Evolutionary conservation across 345 rosid species (phyloP), one percentile per base, ranked within the genome.

Genomic region (Melaleuca alternifolia): DNA sequence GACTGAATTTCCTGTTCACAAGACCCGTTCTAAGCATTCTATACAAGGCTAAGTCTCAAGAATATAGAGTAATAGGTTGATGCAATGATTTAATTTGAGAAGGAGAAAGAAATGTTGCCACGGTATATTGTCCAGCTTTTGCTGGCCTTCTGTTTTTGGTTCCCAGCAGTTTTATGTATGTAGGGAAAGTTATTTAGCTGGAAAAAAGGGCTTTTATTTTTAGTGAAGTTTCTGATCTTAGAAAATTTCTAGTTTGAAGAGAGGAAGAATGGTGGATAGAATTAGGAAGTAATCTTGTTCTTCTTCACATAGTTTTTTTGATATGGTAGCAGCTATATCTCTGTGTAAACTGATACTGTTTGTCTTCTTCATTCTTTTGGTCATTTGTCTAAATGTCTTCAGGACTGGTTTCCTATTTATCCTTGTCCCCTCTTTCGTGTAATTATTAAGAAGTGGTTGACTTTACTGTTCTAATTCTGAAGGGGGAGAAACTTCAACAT

Each of bases 401-500:
- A 71, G 81, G 76, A 44, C 62, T 26, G 50, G 56, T 37, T 61
- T 71, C 79, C 79, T 71, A 52, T 82, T 28, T 41, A 44, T 37
- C 50, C 52, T 53, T 82, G 18, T 76, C 85, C 46, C 23, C 26
- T 59, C 14, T 85, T 56, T 37, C 56, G 28, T 82, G 51, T 87
- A 85, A 51, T 87, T 85, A 75, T 48, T 85, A 7, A 52, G 50
- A 20, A 53, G 86, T 28, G 79, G 59, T 44, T 85, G 51, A 86
- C 85, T 82, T 33, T 86, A 85, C 81, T 5, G 2, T 87, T 84
- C 86, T 87, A 77, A 88, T 84, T 87, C 91, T 87, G 86, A 93
- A 98, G 99, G 99, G 92, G 84, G 99, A 93, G 88, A 98, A 95
- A 91, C 93, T 98, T 89, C 95, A 96, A 86, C 88, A 94, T 90